Evolutionary conservation across 2,329 filamentous ascomycete species (phyloP).

Genomic region (Dactylellina parvicollis): DNA sequence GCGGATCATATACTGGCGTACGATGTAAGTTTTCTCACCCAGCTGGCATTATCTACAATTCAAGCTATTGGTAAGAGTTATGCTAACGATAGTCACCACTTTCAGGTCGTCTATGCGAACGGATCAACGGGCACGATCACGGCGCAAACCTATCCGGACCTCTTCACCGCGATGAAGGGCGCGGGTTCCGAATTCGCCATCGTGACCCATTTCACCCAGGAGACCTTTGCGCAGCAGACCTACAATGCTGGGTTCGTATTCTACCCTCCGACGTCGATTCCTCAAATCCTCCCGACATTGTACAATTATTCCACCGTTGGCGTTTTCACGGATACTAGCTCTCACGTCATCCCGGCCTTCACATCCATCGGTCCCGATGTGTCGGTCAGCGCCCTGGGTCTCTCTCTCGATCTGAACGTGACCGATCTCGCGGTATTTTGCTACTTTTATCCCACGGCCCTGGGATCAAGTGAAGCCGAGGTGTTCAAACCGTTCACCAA

Average conservation of each 20-base stretch:
- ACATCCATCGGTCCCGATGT: constrained; percentile 28
- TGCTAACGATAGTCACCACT: background rate
- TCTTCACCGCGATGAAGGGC: constrained; percentile 49
- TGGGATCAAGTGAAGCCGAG: constrained; percentile 3
- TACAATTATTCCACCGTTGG: constrained; percentile 35
- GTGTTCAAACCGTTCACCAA: constrained; percentile 43
- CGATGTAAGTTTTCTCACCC: constrained; percentile 21
- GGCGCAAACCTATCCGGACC: constrained; percentile 19
- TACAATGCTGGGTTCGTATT: constrained; percentile 46
- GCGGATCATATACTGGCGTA: constrained; percentile 33
- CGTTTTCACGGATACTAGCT: constrained; percentile 4
- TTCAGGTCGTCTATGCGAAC: constrained; percentile 47
- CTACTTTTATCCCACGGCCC: constrained; percentile 36
- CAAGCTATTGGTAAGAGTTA: background rate
- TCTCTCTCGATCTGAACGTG: background rate
- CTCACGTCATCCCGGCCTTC: constrained; percentile 41
- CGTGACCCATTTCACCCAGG: constrained; percentile 42
- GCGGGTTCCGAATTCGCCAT: constrained; percentile 43
- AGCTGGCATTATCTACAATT: too few species aligned
- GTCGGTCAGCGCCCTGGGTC: background rate
- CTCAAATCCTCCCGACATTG: constrained; percentile 12
- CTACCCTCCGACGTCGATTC: constrained; percentile 23
- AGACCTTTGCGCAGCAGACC: constrained; percentile 7
- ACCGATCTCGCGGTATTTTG: constrained; percentile 27
- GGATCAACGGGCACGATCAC: constrained; percentile 39